Evolutionary conservation across 768 basidiomycete genomes (phyloP).

Genomic region (Boletus insuetus): DNA sequence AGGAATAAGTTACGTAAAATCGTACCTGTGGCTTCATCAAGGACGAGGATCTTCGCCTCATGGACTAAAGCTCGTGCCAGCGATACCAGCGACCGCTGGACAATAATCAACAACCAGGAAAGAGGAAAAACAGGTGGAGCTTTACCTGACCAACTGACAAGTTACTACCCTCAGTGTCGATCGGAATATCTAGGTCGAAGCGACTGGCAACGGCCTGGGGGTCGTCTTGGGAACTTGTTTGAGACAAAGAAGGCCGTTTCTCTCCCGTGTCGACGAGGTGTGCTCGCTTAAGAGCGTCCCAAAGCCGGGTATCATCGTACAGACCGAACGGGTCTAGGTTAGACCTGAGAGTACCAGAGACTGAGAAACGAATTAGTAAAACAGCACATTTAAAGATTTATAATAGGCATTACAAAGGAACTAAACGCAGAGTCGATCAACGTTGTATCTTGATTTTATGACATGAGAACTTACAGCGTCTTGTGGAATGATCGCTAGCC

Average conservation of each 20-base stretch:
- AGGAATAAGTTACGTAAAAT: background rate
- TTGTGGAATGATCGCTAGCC: constrained; percentile 80
- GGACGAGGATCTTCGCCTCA: constrained; percentile 76
- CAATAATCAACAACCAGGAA: constrained; percentile 32
- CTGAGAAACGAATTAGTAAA: constrained; percentile 28
- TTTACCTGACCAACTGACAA: constrained; percentile 59
- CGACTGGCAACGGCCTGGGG: constrained; percentile 41
- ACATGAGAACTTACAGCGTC: constrained; percentile 41
- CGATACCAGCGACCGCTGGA: constrained; percentile 76
- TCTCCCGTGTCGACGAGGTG: constrained; percentile 66
- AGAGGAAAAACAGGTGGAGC: background rate
- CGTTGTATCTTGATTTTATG: background rate
- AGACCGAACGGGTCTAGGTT: constrained; percentile 89
- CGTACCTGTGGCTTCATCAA: constrained; percentile 85
- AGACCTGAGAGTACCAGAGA: constrained; percentile 77
- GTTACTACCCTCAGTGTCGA: constrained; percentile 87
- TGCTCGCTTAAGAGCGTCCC: constrained; percentile 85
- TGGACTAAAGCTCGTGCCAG: constrained; percentile 89
- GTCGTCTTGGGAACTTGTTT: constrained; percentile 37
- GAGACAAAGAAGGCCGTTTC: constrained; percentile 20
- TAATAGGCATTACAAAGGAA: constrained; percentile 38
- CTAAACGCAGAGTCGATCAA: constrained; percentile 1
- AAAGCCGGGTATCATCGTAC: constrained; percentile 76
- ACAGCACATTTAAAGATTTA: constrained; percentile 2
- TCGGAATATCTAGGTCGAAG: constrained; percentile 78